Conservation (phyloP, 2,329 filamentous ascomycete genomes). For the Xylariaceae sp. region DNA sequence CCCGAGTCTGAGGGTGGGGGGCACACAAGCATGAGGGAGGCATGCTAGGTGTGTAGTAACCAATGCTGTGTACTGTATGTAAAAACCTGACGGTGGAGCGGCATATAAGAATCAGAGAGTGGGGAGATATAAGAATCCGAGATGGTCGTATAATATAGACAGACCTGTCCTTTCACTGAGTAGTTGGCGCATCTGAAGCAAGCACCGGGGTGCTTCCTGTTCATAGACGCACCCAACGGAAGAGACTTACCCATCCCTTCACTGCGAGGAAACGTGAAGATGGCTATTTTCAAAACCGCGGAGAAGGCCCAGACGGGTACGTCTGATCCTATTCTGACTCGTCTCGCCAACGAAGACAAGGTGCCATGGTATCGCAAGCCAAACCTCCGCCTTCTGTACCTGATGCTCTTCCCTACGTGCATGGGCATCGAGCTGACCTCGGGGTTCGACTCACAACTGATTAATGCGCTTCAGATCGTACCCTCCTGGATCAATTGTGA, state of each 20-base stretch:
- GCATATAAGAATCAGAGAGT: slow-evolving; percentile 3
- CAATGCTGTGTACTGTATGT: too few species aligned
- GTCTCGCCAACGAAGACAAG: slow-evolving; percentile 39
- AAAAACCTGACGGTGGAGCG: too few species aligned
- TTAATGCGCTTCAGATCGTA: slow-evolving; percentile 43
- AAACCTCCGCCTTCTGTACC: slow-evolving; percentile 53
- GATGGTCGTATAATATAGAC: not conserved
- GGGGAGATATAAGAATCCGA: not conserved
- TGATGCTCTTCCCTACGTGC: slow-evolving; percentile 56
- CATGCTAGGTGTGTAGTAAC: too few species aligned
- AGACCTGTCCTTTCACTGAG: not conserved
- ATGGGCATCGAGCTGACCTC: slow-evolving; percentile 56
- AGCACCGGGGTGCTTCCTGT: not conserved
- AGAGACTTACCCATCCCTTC: not conserved
- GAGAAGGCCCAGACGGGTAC: slow-evolving; percentile 23
- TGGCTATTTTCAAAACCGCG: slow-evolving; percentile 22
- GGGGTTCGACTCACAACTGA: slow-evolving; percentile 45
- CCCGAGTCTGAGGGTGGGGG: not conserved
- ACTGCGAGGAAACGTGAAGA: slow-evolving; percentile 9
- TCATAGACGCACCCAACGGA: not conserved
- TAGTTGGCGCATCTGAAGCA: not conserved
- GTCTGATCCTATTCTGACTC: slow-evolving; percentile 37
- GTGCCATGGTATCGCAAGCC: slow-evolving; percentile 55
- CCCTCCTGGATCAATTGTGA: slow-evolving; percentile 36
- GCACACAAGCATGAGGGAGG: not conserved